Evolutionary conservation across 371 early-diverging fungal species (phyloP).

Genomic region (Polyrhizophydium stewartii): DNA sequence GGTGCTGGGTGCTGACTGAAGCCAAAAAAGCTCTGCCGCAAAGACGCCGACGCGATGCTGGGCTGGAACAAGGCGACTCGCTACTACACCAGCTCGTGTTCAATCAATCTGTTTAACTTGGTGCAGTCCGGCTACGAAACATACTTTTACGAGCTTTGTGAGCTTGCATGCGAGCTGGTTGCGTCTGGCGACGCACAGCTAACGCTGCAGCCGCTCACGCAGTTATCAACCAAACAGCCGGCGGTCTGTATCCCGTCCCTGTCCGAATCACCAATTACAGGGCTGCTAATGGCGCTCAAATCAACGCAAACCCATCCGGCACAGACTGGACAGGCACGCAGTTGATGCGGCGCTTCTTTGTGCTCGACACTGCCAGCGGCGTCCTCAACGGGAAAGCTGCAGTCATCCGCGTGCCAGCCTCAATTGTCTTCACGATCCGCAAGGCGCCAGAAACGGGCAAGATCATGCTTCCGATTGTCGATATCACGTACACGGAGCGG

Average conservation of each 20-base stretch:
- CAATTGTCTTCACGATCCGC: conserved; percentile 15
- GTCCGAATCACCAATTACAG: conserved; percentile 30
- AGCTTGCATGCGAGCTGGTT: conserved; percentile 4
- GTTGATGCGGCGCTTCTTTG: conserved; percentile 38
- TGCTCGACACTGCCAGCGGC: conserved; percentile 38
- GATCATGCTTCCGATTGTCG: conserved; percentile 41
- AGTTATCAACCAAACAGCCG: conserved; percentile 15
- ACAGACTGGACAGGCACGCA: conserved; percentile 19
- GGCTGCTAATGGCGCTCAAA: conserved; percentile 5
- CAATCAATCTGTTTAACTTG: conserved; percentile 21
- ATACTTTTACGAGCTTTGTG: conserved; percentile 42
- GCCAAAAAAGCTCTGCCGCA: conserved; percentile 22
- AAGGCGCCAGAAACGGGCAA: conserved; percentile 16
- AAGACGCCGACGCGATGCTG: background rate
- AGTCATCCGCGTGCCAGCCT: conserved; percentile 19
- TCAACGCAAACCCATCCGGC: conserved; percentile 13
- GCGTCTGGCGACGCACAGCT: background rate
- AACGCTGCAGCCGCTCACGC: background rate
- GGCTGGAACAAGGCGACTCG: conserved; percentile 30
- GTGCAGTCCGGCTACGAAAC: conserved; percentile 17
- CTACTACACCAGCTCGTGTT: conserved; percentile 28
- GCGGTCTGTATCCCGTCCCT: conserved; percentile 30
- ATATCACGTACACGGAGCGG: conserved; percentile 39
- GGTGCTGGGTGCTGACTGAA: background rate
- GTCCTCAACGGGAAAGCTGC: conserved; percentile 20